Conservation (phyloP, 1,284 basidiomycete species). For the Amylostereum areolatum region DNA sequence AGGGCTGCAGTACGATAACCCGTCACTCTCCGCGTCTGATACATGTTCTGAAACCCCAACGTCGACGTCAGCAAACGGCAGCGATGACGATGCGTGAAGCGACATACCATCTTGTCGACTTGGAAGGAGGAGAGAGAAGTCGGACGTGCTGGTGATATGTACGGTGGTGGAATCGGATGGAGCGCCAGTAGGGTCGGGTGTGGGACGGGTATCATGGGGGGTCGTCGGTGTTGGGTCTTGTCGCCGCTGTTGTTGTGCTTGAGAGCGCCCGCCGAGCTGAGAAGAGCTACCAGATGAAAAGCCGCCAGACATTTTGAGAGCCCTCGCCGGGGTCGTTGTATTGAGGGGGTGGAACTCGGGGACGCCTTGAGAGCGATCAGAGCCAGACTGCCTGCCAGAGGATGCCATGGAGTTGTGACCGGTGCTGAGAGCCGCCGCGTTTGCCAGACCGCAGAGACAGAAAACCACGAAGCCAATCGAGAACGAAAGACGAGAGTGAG, state of each 20-base stretch:
- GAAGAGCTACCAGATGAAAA: too few relatives aligned
- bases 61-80: conserved; percentile 15
- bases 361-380: too few relatives aligned
- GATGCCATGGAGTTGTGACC: too few relatives aligned
- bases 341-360: too few relatives aligned
- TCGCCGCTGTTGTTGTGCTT: background rate
- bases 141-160: conserved; percentile 25
- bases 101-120: conserved; percentile 27
- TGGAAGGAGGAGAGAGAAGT: conserved; percentile 39
- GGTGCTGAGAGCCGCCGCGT: too few relatives aligned
- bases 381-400: too few relatives aligned
- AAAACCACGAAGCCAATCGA: too few relatives aligned
- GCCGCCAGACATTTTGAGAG: too few relatives aligned
- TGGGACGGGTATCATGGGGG: conserved; percentile 29
- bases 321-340: too few relatives aligned
- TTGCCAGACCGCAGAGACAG: too few relatives aligned
- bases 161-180: conserved; percentile 34
- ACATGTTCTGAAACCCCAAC: conserved; percentile 28
- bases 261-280: too few relatives aligned
- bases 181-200: conserved; percentile 38
- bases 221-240: conserved; percentile 6
- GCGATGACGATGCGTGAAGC: background rate
- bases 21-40: conserved; percentile 38
- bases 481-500: too few relatives aligned
- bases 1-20: conserved; percentile 31